Evolutionary conservation across 2,329 filamentous ascomycete species (phyloP).

Genomic region (Blumeriella jaapii): DNA sequence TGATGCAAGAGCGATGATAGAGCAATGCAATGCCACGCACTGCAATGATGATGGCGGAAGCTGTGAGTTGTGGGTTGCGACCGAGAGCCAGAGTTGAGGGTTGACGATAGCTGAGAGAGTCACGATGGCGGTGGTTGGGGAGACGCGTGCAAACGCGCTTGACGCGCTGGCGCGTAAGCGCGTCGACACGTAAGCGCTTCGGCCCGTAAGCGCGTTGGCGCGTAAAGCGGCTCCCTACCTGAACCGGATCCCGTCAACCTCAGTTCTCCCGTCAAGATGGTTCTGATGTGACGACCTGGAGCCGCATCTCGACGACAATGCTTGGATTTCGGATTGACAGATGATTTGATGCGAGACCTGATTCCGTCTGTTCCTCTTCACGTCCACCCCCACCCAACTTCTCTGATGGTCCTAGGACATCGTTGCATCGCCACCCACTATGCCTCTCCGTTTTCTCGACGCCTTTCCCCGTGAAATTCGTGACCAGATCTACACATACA

Average conservation of each 20-base stretch:
- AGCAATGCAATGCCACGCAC: not conserved
- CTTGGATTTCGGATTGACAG: no score
- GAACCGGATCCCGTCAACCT: no score
- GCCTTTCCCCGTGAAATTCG: constrained; percentile 23
- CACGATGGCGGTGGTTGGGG: constrained; percentile 13
- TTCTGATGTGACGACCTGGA: no score
- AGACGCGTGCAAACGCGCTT: constrained; percentile 12
- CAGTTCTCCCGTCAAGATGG: no score
- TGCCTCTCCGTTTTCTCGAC: constrained; percentile 17
- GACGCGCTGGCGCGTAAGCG: constrained; percentile 12
- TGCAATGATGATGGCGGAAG: constrained; percentile 11
- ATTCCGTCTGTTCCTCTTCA: no score
- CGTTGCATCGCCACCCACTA: no score
- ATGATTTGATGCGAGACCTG: no score
- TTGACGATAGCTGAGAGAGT: constrained; percentile 1
- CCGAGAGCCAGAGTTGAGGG: constrained; percentile 4
- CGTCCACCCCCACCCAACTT: not conserved
- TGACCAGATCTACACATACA: constrained; percentile 23
- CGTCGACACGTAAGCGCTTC: no score
- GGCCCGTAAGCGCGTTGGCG: no score
- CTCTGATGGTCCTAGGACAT: no score
- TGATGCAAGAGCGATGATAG: constrained; percentile 14
- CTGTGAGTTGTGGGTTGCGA: constrained; percentile 12
- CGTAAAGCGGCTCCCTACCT: constrained; percentile 21
- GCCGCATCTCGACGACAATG: no score